Conservation (phyloP, 2,329 filamentous ascomycete genomes). For the Pseudocercospora musae region DNA sequence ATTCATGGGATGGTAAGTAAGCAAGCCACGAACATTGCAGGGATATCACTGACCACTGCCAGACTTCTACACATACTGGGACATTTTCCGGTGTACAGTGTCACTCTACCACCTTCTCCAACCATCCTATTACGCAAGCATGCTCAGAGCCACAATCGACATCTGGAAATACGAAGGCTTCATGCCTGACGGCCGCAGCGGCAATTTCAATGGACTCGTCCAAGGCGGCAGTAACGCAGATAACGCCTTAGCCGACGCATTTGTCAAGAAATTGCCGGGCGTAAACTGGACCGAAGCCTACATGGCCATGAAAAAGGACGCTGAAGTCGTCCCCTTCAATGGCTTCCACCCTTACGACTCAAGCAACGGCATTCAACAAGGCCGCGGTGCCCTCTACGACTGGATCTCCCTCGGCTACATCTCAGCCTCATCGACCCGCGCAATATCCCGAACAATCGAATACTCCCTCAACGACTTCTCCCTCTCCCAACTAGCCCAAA, state of each 20-base stretch:
- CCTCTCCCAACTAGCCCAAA: conserved; percentile 41
- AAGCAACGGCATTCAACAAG: conserved; percentile 41
- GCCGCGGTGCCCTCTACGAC: conserved; percentile 42
- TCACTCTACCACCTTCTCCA: conserved; percentile 64
- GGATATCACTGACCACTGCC: neutral
- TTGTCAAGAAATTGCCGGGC: conserved; percentile 33
- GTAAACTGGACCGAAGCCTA: conserved; percentile 37
- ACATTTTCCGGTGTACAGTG: conserved; percentile 62
- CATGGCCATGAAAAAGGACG: conserved; percentile 36
- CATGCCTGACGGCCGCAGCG: conserved; percentile 36
- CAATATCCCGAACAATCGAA: conserved; percentile 42
- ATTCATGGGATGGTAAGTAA: conserved; percentile 57
- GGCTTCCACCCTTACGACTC: conserved; percentile 31
- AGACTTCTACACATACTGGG: conserved; percentile 69
- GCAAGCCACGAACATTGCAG: neutral
- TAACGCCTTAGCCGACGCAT: conserved; percentile 36
- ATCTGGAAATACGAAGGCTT: conserved; percentile 51
- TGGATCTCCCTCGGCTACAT: conserved; percentile 45
- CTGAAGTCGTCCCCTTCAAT: conserved; percentile 33
- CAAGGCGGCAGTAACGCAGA: conserved; percentile 39
- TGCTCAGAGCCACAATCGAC: conserved; percentile 65
- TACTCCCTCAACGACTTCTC: conserved; percentile 46
- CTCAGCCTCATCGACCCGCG: conserved; percentile 36
- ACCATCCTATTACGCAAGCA: conserved; percentile 60
- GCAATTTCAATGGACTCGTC: conserved; percentile 36